A percentile compares a stretch with the other conserved stretches of the same genome.
Conservation (phyloP, 306 rosid species). For the Casuarina cunninghamiana region DNA sequence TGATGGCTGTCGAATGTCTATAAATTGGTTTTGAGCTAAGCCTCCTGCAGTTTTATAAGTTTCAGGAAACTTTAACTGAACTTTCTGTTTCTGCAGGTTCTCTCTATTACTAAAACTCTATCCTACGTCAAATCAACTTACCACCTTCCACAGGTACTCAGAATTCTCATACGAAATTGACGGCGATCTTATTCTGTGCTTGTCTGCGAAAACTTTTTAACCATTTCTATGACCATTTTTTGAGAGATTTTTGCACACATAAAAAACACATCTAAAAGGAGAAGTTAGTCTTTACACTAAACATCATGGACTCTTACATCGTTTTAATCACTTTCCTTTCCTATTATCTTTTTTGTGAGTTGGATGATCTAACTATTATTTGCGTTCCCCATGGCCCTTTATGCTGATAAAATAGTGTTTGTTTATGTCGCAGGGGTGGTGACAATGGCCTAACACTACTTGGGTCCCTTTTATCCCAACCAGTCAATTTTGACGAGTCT, state of each 20-base stretch:
- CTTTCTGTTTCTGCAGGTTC: slow-evolving; percentile 57
- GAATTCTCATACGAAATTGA: neutral
- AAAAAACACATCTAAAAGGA: neutral
- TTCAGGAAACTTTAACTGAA: neutral
- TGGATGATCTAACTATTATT: neutral
- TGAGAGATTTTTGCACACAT: too few species aligned
- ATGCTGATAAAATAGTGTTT: neutral
- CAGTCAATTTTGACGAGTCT: neutral
- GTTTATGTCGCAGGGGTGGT: slow-evolving; percentile 1
- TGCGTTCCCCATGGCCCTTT: neutral
- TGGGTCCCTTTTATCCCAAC: slow-evolving; percentile 35
- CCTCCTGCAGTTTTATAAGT: neutral
- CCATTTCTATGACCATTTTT: too few species aligned
- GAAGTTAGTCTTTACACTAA: neutral
- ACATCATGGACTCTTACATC: neutral
- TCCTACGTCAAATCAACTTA: neutral
- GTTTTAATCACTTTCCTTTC: neutral
- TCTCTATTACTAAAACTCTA: slow-evolving; percentile 62
- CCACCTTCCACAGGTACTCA: slow-evolving; percentile 37
- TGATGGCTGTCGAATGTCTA: slow-evolving; percentile 14
- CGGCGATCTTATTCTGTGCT: neutral
- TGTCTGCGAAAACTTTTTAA: too few species aligned
- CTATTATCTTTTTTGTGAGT: neutral
- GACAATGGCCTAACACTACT: neutral
- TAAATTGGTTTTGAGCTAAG: neutral